These are phyloP conservation scores for Diaporthe longicolla DNA, from an alignment of 2,329 filamentous ascomycete genomes.

Conservation along the genomic window DNA sequence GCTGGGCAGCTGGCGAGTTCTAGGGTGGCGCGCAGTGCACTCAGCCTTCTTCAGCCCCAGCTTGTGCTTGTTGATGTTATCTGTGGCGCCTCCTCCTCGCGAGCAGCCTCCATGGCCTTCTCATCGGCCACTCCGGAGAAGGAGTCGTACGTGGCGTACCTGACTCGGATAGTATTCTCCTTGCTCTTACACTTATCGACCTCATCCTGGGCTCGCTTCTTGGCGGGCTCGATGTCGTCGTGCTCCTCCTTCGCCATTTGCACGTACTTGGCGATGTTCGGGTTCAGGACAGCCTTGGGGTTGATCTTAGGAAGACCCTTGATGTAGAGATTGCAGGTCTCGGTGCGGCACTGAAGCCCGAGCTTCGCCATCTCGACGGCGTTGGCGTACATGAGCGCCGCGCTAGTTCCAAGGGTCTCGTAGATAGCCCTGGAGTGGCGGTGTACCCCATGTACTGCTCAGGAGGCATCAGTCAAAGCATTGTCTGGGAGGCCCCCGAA, in stretches of 20 bases:
- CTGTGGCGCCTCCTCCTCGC: too few species aligned
- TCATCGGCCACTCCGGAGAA: neutral
- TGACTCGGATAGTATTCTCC: too few species aligned
- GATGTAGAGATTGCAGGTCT: neutral
- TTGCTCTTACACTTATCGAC: neutral
- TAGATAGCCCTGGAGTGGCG: neutral
- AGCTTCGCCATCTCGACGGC: neutral
- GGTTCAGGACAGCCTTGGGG: neutral
- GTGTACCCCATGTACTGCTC: too few species aligned
- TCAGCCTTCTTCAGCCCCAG: too few species aligned
- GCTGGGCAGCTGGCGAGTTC: too few species aligned
- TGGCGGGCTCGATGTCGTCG: neutral
- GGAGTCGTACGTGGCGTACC: neutral
- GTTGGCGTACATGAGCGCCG: neutral
- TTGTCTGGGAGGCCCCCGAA: too few species aligned
- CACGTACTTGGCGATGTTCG: neutral
- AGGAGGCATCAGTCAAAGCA: too few species aligned
- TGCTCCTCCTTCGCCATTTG: neutral
- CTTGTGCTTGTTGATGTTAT: too few species aligned
- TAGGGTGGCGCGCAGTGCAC: too few species aligned
- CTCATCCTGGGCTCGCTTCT: neutral
- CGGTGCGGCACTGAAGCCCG: neutral
- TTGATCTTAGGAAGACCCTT: neutral
- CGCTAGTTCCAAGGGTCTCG: neutral
- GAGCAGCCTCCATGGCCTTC: too few species aligned